Evolutionary conservation across 768 basidiomycete species (phyloP).

Genomic region (Sporobolomyces phaffii): DNA sequence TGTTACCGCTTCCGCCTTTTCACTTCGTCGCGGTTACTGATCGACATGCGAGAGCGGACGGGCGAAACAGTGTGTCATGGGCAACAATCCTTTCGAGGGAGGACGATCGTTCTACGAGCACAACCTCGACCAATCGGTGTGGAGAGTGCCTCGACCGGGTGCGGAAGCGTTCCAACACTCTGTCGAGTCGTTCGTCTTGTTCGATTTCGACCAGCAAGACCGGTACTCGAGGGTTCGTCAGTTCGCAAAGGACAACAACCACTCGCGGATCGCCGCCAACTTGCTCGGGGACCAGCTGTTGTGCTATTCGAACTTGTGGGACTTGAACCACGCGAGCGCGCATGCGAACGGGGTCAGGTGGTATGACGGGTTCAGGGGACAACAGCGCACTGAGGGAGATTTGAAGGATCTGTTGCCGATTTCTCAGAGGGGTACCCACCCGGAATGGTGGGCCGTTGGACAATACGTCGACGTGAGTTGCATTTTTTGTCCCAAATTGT

Average conservation of each 20-base stretch:
- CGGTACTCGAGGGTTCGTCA: conserved; percentile 4
- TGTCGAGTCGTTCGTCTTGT: conserved; percentile 16
- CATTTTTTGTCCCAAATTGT: neutral
- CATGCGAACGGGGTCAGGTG: neutral
- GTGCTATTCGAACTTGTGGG: conserved; percentile 29
- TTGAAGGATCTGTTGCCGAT: conserved; percentile 17
- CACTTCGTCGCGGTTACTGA: neutral
- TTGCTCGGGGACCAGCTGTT: conserved; percentile 24
- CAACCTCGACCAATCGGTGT: conserved; percentile 30
- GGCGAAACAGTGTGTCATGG: conserved; percentile 20
- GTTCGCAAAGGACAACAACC: conserved; percentile 7
- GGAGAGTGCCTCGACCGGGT: conserved; percentile 11
- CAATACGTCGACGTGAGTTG: conserved; percentile 31
- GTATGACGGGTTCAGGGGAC: conserved; percentile 15
- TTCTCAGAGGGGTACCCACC: conserved; percentile 17
- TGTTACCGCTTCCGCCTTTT: neutral
- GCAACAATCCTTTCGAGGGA: conserved; percentile 23
- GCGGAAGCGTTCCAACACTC: neutral
- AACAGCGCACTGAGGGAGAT: neutral
- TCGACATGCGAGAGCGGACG: no score
- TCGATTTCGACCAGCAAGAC: conserved; percentile 14
- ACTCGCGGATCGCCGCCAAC: conserved; percentile 10
- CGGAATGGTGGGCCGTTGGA: conserved; percentile 33
- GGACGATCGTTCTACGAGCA: conserved; percentile 32
- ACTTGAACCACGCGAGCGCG: conserved; percentile 16